phyloP scores from a whole-genome alignment of 768 basidiomycete genomes.

The Leccinum incarnatum region DNA sequence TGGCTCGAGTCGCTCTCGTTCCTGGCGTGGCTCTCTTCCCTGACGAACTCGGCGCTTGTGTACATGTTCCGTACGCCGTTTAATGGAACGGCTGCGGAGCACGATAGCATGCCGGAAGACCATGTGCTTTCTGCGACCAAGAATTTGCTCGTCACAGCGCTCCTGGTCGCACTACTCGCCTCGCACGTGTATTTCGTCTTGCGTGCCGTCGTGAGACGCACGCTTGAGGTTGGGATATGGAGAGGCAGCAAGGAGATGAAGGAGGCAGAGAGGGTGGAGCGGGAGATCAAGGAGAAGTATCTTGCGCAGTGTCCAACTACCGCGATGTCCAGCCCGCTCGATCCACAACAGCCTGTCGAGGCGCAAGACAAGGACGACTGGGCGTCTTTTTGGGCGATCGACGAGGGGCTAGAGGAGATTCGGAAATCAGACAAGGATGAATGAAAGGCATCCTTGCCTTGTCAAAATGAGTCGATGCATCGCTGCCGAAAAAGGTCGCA shows the following conservation, averaged over 20 bases:
- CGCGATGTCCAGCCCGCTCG: background rate
- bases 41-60: conserved; percentile 87
- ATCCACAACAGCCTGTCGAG: conserved; percentile 1
- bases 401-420: conserved; percentile 76
- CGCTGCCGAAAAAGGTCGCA: background rate
- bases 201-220: conserved; percentile 57
- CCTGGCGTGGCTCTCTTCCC: conserved; percentile 84
- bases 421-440: conserved; percentile 61
- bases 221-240: conserved; percentile 80
- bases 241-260: conserved; percentile 64
- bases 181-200: conserved; percentile 82
- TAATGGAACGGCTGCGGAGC: conserved; percentile 10
- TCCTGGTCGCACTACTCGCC: conserved; percentile 75
- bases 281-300: conserved; percentile 47
- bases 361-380: conserved; percentile 23
- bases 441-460: conserved; percentile 19
- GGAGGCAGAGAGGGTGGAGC: conserved; percentile 54
- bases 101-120: conserved; percentile 8
- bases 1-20: conserved; percentile 90
- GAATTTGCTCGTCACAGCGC: conserved; percentile 57
- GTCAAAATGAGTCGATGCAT: background rate
- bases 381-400: conserved; percentile 61
- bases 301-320: conserved; percentile 22
- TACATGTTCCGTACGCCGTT: conserved; percentile 74
- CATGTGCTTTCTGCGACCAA: conserved; percentile 38